Evolutionary conservation across 1,139 yeast species (phyloP).

Genomic region (Candida sp.): DNA sequence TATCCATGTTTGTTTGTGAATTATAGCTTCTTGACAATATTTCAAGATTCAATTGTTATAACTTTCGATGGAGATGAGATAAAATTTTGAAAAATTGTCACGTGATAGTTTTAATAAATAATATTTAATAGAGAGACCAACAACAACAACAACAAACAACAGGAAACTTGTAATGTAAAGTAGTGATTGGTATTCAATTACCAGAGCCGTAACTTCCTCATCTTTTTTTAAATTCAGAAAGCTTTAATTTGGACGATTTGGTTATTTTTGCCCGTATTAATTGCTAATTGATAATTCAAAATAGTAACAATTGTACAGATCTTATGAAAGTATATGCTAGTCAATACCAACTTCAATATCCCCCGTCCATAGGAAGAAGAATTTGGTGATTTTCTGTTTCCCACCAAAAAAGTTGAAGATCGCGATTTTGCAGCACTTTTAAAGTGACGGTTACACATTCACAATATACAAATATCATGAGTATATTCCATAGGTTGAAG

Average conservation of each 20-base stretch:
- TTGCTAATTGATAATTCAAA: too few species aligned
- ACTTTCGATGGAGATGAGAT: conserved; percentile 1
- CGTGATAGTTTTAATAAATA: not conserved
- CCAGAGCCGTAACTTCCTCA: too few species aligned
- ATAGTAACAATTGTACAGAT: too few species aligned
- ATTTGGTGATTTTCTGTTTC: not conserved
- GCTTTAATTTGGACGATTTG: too few species aligned
- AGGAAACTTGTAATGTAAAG: too few species aligned
- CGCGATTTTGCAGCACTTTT: not conserved
- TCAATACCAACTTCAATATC: too few species aligned
- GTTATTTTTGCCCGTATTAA: too few species aligned
- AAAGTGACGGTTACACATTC: not conserved
- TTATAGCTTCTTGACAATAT: not conserved
- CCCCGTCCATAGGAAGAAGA: not conserved
- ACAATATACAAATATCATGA: not conserved
- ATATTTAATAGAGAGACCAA: too few species aligned
- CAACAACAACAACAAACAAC: too few species aligned
- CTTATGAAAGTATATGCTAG: too few species aligned
- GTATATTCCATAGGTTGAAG: not conserved
- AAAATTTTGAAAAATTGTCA: conserved; percentile 2
- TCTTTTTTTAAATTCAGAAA: too few species aligned
- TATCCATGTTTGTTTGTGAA: conserved; percentile 59
- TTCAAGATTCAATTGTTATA: not conserved
- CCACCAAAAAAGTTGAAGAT: not conserved
- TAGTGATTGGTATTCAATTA: too few species aligned